These are phyloP conservation scores for Halocafeteria seosinensis DNA, from an alignment of 108 stramenopile genomes.

Conservation along the genomic window DNA sequence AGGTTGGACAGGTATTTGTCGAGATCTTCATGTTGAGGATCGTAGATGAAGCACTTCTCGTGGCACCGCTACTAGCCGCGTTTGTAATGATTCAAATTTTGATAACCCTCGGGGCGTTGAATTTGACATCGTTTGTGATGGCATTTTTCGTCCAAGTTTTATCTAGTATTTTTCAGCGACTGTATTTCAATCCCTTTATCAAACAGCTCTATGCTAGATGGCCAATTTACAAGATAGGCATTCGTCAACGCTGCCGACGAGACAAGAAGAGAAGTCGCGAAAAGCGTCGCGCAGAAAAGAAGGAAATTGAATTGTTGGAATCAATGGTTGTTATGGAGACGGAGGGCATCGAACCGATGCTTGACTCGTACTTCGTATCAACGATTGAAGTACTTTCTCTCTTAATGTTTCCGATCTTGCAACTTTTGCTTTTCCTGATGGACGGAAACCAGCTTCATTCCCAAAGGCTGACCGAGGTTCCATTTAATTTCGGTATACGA, in stretches of 20 bases:
- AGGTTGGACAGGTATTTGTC: slow-evolving; percentile 40
- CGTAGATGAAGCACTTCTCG: slow-evolving; percentile 43
- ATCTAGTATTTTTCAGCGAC: slow-evolving; percentile 42
- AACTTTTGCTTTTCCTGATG: slow-evolving; percentile 30
- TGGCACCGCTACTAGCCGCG: slow-evolving; percentile 43
- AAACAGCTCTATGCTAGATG: slow-evolving; percentile 19
- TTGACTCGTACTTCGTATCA: slow-evolving; percentile 45
- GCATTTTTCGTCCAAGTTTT: slow-evolving; percentile 45
- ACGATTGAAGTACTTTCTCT: slow-evolving; percentile 34
- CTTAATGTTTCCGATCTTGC: slow-evolving; percentile 44
- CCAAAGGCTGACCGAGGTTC: slow-evolving; percentile 46
- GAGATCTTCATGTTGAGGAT: slow-evolving; percentile 34
- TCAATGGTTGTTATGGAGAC: slow-evolving; percentile 55
- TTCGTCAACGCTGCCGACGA: not conserved
- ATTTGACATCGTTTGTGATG: slow-evolving; percentile 52
- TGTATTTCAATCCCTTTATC: slow-evolving; percentile 51
- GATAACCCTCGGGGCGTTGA: slow-evolving; percentile 55
- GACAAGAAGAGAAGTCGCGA: slow-evolving; percentile 40
- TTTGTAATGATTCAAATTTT: slow-evolving; percentile 47
- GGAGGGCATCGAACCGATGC: slow-evolving; percentile 60
- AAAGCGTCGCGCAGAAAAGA: slow-evolving; percentile 49
- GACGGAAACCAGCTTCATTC: slow-evolving; percentile 16
- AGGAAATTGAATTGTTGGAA: slow-evolving; percentile 48
- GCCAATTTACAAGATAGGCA: slow-evolving; percentile 22
- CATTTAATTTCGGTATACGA: slow-evolving; percentile 44